Percentiles rank a stretch among this genome's conserved stretches.
Conservation (phyloP, 345 rosid species). For the Orychophragmus violaceus region DNA sequence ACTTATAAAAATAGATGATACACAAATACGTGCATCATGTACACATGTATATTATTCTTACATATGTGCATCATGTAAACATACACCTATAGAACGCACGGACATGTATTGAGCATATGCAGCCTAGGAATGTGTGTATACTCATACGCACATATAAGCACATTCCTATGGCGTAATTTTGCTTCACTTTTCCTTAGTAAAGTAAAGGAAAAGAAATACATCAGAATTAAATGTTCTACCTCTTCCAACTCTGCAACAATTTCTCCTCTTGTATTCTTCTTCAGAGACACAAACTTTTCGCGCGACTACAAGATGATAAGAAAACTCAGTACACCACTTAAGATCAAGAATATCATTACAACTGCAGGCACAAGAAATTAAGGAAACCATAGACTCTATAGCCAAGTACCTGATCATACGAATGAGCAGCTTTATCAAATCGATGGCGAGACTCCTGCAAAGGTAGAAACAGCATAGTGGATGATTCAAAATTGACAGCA, state of each 20-base stretch:
- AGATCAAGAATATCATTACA: slow-evolving; percentile 1
- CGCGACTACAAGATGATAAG: slow-evolving; percentile 56
- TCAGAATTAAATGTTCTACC: slow-evolving; percentile 37
- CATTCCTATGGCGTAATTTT: not conserved
- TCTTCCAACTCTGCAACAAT: slow-evolving; percentile 81
- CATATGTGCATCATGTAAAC: not conserved
- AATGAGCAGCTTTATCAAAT: slow-evolving; percentile 53
- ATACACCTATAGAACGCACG: not conserved
- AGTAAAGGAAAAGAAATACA: not conserved
- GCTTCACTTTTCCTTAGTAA: not conserved
- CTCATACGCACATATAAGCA: not conserved
- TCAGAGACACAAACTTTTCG: slow-evolving; percentile 80
- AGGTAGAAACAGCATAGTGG: slow-evolving; percentile 10
- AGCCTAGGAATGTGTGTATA: not conserved
- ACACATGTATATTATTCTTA: not conserved
- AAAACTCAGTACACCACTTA: slow-evolving; percentile 12
- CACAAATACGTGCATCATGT: not conserved
- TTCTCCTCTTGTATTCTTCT: slow-evolving; percentile 71
- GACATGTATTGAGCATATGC: not conserved
- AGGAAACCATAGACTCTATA: not conserved
- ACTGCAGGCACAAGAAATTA: slow-evolving; percentile 8
- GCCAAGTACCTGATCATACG: slow-evolving; percentile 73
- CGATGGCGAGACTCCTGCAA: slow-evolving; percentile 75
- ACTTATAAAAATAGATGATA: not conserved
- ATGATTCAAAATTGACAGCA: not conserved